phyloP scores from a whole-genome alignment of 805 yeast species.

The Hemisphaericaspora nanyangensis region DNA sequence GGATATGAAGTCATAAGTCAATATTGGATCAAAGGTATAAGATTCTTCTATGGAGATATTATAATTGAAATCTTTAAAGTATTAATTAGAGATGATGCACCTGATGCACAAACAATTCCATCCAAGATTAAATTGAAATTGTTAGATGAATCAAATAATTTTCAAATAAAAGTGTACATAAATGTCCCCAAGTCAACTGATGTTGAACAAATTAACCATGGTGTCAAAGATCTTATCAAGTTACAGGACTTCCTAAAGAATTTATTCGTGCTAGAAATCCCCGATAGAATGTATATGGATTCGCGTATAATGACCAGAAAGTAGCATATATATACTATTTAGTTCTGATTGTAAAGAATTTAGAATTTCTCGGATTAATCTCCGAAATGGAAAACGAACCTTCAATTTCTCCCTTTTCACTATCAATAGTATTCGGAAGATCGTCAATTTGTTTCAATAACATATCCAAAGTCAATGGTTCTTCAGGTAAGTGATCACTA shows the following conservation, averaged over 20 bases:
- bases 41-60: constrained; percentile 58
- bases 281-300: constrained; percentile 80
- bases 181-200: constrained; percentile 72
- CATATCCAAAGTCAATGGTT: constrained; percentile 19
- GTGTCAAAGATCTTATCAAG: constrained; percentile 56
- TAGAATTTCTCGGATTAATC: constrained; percentile 7
- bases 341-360: constrained; percentile 10
- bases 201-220: constrained; percentile 63
- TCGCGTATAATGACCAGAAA: constrained; percentile 45
- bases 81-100: constrained; percentile 34
- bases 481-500: constrained; percentile 26
- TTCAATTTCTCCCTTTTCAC: constrained; percentile 21
- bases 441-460: constrained; percentile 14
- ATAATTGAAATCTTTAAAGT: constrained; percentile 57
- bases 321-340: constrained; percentile 1
- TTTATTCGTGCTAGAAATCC: constrained; percentile 63
- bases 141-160: constrained; percentile 52
- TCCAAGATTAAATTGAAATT: constrained; percentile 30
- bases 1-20: constrained; percentile 68
- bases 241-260: constrained; percentile 67
- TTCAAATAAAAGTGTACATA: constrained; percentile 61
- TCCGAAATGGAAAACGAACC: constrained; percentile 13
- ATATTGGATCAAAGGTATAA: constrained; percentile 57
- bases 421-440: constrained; percentile 9
- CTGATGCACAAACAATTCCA: constrained; percentile 13